Evolutionary conservation across 176 grass and related monocot species (phyloP).

Genomic region (Oryza meyeriana): DNA sequence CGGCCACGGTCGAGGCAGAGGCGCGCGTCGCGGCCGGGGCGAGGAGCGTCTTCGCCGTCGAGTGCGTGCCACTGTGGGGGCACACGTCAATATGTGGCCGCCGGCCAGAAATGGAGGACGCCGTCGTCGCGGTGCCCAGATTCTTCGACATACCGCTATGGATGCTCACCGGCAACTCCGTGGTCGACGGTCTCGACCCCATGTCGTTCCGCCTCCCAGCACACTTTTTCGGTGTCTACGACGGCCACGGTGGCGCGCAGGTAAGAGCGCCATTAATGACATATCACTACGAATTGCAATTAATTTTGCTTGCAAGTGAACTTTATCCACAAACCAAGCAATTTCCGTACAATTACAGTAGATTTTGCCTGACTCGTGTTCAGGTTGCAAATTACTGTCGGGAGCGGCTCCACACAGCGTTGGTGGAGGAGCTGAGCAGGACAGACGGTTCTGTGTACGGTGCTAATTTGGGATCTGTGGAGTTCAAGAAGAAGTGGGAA

Average conservation of each 20-base stretch:
- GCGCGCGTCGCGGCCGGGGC: slow-evolving; percentile 38
- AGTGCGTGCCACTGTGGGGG: slow-evolving; percentile 75
- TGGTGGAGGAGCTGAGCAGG: slow-evolving; percentile 57
- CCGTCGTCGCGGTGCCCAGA: slow-evolving; percentile 32
- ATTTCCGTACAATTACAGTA: slow-evolving; percentile 10
- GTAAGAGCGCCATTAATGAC: not conserved
- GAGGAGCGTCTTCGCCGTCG: slow-evolving; percentile 58
- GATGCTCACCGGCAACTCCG: slow-evolving; percentile 55
- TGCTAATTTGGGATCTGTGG: slow-evolving; percentile 24
- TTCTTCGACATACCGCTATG: slow-evolving; percentile 71
- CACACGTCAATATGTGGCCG: slow-evolving; percentile 59
- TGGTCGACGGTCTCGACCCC: slow-evolving; percentile 53
- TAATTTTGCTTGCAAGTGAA: not conserved
- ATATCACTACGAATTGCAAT: not conserved
- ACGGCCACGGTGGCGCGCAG: slow-evolving; percentile 73
- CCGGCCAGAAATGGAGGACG: slow-evolving; percentile 74
- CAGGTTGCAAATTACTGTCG: slow-evolving; percentile 84
- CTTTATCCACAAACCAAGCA: not conserved
- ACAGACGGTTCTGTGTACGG: slow-evolving; percentile 22
- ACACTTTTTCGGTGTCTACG: slow-evolving; percentile 87
- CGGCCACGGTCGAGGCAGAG: slow-evolving; percentile 44
- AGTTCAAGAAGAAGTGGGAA: slow-evolving; percentile 79
- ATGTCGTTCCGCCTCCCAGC: slow-evolving; percentile 51
- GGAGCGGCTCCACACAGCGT: slow-evolving; percentile 44
- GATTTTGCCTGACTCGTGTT: not conserved